These are phyloP conservation scores for Serendipita sp. DNA, from an alignment of 768 basidiomycete genomes.

Conservation along the genomic window DNA sequence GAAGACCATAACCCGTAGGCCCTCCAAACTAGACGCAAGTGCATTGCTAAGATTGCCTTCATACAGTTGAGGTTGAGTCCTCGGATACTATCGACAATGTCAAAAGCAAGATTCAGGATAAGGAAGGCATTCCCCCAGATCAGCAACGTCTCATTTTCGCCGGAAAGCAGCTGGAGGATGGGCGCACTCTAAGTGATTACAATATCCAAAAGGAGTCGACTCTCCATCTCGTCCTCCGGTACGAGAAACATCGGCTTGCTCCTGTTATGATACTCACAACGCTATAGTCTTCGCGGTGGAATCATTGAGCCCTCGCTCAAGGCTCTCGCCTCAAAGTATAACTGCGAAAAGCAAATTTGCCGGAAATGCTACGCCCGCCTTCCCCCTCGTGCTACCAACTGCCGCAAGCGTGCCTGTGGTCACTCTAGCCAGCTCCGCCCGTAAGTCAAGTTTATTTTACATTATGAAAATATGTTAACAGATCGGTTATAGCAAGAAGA, in stretches of 20 bases:
- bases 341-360: conserved; percentile 99
- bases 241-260: conserved; percentile 17
- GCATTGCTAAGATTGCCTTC: not conserved
- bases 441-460: conserved; percentile 30
- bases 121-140: conserved; percentile 83
- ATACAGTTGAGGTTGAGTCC: conserved; percentile 73
- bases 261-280: not conserved
- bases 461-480: not conserved
- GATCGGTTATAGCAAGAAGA: conserved; percentile 62
- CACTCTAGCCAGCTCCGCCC: conserved; percentile 84
- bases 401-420: conserved; percentile 87
- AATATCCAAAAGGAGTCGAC: conserved; percentile 98
- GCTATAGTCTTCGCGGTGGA: conserved; percentile 73
- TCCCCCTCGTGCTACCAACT: conserved; percentile 98
- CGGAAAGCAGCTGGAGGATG: conserved; percentile 97
- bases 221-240: conserved; percentile 93
- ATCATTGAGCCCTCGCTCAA: conserved; percentile 99
- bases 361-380: conserved; percentile 99
- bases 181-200: conserved; percentile 90
- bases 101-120: conserved; percentile 69
- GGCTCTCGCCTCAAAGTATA: conserved; percentile 92
- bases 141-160: conserved; percentile 94
- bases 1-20: conserved; percentile 78
- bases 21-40: not conserved
- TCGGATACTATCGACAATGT: conserved; percentile 95